Conservation (phyloP, 257 asterid genomes). For the Coffea canephora region DNA sequence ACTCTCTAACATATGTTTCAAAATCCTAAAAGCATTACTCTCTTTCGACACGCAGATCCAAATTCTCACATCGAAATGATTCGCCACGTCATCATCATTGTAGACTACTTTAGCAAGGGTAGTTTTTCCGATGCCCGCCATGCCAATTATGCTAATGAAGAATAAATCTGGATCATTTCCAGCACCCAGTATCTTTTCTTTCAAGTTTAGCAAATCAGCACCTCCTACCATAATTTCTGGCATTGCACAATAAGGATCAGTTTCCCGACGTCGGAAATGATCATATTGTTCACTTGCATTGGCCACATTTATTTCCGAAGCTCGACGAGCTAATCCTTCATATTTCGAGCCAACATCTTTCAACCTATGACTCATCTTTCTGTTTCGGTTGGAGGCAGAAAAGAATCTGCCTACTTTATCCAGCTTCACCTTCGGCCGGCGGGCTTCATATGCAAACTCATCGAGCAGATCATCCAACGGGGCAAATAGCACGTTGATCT, state of each 20-base stretch:
- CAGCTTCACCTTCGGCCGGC: background rate
- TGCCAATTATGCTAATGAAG: slow-evolving; percentile 2
- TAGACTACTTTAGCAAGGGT: slow-evolving; percentile 10
- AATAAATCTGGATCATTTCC: background rate
- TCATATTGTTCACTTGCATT: too few species aligned
- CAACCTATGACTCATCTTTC: background rate
- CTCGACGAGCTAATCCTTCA: too few species aligned
- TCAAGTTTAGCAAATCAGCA: background rate
- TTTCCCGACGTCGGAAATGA: too few species aligned
- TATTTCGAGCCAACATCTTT: background rate
- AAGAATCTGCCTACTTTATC: slow-evolving; percentile 7
- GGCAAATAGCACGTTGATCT: slow-evolving; percentile 10
- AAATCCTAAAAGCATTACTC: background rate
- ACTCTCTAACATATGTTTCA: slow-evolving; percentile 15
- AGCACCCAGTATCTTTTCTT: background rate
- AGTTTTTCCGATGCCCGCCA: slow-evolving; percentile 23
- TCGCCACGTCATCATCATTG: slow-evolving; percentile 2
- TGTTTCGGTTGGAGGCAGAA: background rate
- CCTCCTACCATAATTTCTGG: too few species aligned
- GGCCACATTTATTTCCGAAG: too few species aligned
- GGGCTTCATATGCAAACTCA: slow-evolving; percentile 12
- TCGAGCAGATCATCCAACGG: slow-evolving; percentile 23
- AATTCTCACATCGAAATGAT: slow-evolving; percentile 17
- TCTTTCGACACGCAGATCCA: slow-evolving; percentile 18
- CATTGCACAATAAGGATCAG: too few species aligned